Evolutionary conservation across 495 filamentous ascomycete genomes (phyloP).

Genomic region (Apiosordaria backusii): DNA sequence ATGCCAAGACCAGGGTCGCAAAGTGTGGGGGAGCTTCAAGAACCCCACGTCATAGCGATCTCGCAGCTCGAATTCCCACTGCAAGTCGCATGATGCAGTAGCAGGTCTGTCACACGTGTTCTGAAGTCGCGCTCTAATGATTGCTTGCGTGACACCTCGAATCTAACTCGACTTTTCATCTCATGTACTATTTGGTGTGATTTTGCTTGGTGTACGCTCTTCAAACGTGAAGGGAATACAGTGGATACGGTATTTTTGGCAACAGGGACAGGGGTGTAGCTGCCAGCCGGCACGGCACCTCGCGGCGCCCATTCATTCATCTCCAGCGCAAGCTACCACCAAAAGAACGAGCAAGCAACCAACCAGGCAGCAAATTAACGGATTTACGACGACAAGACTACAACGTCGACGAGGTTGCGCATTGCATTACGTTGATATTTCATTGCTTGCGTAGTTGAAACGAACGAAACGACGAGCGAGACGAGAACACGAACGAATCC

Average conservation of each 20-base stretch:
- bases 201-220: too few relatives aligned
- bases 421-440: not conserved
- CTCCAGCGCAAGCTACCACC: too few relatives aligned
- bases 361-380: not conserved
- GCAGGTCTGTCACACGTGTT: not conserved
- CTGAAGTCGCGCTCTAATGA: not conserved
- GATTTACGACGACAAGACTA: not conserved
- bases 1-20: not conserved
- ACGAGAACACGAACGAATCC: not conserved
- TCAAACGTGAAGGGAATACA: too few relatives aligned
- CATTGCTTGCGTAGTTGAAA: not conserved
- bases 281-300: not conserved
- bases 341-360: too few relatives aligned
- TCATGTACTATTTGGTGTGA: not conserved
- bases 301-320: not conserved
- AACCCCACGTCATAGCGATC: not conserved
- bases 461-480: not conserved
- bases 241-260: not conserved
- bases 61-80: not conserved
- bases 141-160: not conserved
- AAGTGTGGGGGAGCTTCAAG: not conserved
- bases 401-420: not conserved
- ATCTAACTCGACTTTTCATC: not conserved
- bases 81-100: not conserved
- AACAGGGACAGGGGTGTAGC: not conserved